Percentiles rank a stretch among this genome's conserved stretches.
These are phyloP conservation scores for Aureobasidium namibiae DNA, from an alignment of 2,329 filamentous ascomycete genomes.

Conservation along the genomic window DNA sequence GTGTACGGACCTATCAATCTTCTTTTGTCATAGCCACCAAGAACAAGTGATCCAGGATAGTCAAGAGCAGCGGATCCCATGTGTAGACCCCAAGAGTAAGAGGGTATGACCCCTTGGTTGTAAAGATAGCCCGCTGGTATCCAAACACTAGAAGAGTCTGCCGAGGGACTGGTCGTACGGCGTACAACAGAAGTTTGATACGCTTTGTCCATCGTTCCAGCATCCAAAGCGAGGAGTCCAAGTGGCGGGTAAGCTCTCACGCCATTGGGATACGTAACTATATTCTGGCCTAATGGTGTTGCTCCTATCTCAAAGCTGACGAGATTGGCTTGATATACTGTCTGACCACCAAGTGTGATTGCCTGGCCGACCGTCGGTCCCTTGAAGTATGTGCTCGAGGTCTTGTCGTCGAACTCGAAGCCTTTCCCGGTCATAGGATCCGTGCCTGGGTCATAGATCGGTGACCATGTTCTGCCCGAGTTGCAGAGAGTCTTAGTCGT, in stretches of 20 bases:
- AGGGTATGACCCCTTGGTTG: constrained; percentile 17
- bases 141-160: not conserved
- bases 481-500: not conserved
- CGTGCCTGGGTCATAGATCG: not conserved
- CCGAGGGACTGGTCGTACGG: not conserved
- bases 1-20: constrained; percentile 24
- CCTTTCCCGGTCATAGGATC: not conserved
- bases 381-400: not conserved
- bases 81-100: constrained; percentile 26
- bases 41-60: constrained; percentile 23
- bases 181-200: too few species aligned
- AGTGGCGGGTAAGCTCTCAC: not conserved
- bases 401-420: not conserved
- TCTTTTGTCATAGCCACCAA: constrained; percentile 30
- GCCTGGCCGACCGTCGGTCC: not conserved
- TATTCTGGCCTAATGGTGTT: too few species aligned
- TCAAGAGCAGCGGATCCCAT: constrained; percentile 25
- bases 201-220: not conserved
- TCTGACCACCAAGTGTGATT: not conserved
- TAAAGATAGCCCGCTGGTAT: constrained; percentile 10
- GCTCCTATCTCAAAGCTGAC: not conserved
- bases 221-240: not conserved
- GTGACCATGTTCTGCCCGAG: not conserved
- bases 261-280: not conserved
- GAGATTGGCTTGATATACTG: not conserved